Conservation (phyloP, 345 rosid genomes). For the Gossypium raimondii region DNA sequence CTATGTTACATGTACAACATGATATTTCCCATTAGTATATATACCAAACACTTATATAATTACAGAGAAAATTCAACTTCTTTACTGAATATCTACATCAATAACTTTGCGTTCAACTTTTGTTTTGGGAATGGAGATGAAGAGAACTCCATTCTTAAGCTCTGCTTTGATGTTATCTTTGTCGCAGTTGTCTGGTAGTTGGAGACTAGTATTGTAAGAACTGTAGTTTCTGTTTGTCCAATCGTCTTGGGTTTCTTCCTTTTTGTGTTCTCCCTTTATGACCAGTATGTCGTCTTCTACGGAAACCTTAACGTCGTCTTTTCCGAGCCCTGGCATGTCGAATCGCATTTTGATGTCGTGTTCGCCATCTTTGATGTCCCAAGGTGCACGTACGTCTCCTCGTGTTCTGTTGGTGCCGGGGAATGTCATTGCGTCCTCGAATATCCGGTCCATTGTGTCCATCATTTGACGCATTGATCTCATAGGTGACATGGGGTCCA, state of each 20-base stretch:
- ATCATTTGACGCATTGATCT: constrained; percentile 78
- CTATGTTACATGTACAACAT: no score
- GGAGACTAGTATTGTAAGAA: constrained; percentile 54
- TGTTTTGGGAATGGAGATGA: constrained; percentile 54
- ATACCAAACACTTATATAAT: neutral
- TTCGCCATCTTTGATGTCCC: constrained; percentile 85
- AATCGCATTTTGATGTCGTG: constrained; percentile 72
- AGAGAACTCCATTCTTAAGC: constrained; percentile 70
- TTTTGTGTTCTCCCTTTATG: constrained; percentile 59
- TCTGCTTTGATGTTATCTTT: constrained; percentile 66
- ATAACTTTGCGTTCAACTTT: constrained; percentile 54
- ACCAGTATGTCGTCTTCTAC: constrained; percentile 61
- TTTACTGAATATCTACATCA: constrained; percentile 39
- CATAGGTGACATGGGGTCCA: constrained; percentile 72
- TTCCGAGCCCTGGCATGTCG: constrained; percentile 80
- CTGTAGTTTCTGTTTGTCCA: constrained; percentile 45
- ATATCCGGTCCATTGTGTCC: constrained; percentile 65
- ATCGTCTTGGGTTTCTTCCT: constrained; percentile 40
- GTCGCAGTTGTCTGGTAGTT: constrained; percentile 50
- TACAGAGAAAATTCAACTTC: neutral
- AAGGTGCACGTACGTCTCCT: constrained; percentile 51
- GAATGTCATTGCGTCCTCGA: constrained; percentile 45
- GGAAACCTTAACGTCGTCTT: constrained; percentile 68
- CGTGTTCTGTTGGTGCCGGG: constrained; percentile 32
- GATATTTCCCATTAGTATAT: neutral